A percentile compares a stretch with the other conserved stretches of the same genome.
These are phyloP conservation scores for Lineolata rhizophorae DNA, from an alignment of 495 filamentous ascomycete species.

Conservation along the genomic window DNA sequence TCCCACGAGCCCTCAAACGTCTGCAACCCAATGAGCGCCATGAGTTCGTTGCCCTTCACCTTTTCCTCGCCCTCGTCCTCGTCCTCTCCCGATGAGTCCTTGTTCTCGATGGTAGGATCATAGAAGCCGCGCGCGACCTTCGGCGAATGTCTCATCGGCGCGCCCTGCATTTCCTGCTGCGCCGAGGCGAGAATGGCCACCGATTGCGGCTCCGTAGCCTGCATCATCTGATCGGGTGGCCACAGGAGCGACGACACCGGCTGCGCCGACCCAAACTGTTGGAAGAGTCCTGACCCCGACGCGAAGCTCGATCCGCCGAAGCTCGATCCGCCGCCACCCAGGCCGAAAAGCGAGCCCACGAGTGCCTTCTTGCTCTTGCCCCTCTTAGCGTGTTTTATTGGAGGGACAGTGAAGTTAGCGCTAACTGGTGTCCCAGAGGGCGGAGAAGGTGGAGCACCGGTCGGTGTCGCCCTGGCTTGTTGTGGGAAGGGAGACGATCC, in stretches of 20 bases:
- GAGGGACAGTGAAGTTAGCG: too few relatives aligned
- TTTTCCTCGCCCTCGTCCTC: slow-evolving; percentile 1
- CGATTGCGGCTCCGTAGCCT: too few relatives aligned
- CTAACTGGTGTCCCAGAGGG: too few relatives aligned
- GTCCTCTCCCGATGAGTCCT: not conserved
- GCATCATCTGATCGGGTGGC: too few relatives aligned
- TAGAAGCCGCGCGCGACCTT: not conserved
- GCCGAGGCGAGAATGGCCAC: not conserved
- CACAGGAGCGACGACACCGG: too few relatives aligned
- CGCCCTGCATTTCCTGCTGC: not conserved
- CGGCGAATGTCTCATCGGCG: not conserved
- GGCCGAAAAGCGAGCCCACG: not conserved
- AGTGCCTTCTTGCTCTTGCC: not conserved
- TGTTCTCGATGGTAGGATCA: not conserved
- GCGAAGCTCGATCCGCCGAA: not conserved
- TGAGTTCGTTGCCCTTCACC: slow-evolving; percentile 2
- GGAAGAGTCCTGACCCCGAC: not conserved
- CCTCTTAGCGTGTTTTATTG: too few relatives aligned
- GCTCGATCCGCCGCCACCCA: not conserved
- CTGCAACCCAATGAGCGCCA: slow-evolving; percentile 23
- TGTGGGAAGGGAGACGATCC: too few relatives aligned
- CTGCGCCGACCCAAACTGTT: too few relatives aligned
- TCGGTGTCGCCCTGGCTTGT: too few relatives aligned
- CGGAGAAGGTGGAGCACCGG: too few relatives aligned
- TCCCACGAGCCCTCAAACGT: slow-evolving; percentile 28